phyloP scores from a whole-genome alignment of 345 rosid species.

The Salix purpurea region DNA sequence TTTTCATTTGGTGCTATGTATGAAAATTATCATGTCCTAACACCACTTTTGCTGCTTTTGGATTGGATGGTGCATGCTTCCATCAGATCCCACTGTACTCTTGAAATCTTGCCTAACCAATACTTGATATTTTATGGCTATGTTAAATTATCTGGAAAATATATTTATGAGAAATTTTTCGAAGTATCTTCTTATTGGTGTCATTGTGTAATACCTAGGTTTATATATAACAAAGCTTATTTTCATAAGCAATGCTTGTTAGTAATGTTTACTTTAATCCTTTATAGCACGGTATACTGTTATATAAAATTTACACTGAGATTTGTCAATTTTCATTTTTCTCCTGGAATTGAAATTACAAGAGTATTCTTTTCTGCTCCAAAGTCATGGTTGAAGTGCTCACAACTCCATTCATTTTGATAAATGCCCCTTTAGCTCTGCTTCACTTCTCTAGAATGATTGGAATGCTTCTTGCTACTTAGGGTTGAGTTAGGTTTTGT shows the following conservation, averaged over 20 bases:
- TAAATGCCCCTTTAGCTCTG: not conserved
- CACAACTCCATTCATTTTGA: not conserved
- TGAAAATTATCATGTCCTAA: not conserved
- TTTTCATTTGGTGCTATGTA: not conserved
- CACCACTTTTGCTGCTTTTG: not conserved
- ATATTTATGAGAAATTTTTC: not conserved
- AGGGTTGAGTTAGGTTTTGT: not conserved
- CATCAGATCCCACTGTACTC: not conserved
- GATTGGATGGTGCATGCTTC: constrained; percentile 7
- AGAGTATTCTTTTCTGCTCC: not conserved
- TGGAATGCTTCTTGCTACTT: not conserved
- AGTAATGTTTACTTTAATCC: not conserved
- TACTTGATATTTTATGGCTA: not conserved
- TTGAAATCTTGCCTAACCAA: not conserved
- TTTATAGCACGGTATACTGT: not conserved
- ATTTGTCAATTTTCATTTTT: not conserved
- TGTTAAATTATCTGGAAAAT: not conserved
- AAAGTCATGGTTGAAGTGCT: not conserved
- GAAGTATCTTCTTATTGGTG: not conserved
- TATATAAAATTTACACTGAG: not conserved
- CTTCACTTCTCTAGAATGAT: not conserved
- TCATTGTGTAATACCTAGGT: not conserved
- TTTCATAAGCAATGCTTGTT: not conserved
- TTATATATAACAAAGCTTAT: not conserved
- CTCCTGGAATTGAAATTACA: not conserved